These are phyloP conservation scores for Nakataea oryzae DNA, from an alignment of 2,329 filamentous ascomycete species.

Conservation along the genomic window DNA sequence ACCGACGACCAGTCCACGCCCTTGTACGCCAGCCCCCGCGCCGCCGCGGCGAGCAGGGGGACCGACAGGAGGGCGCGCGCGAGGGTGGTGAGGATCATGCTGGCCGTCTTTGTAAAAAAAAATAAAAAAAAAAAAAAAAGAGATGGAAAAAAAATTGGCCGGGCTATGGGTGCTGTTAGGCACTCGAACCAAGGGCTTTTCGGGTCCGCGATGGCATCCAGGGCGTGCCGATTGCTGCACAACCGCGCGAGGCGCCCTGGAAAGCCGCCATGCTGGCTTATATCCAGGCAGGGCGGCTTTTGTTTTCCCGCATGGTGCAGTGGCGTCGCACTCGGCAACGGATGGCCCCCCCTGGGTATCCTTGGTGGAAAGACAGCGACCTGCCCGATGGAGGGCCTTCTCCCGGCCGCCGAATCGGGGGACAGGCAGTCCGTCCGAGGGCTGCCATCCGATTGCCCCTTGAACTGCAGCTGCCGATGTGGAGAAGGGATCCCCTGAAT, in stretches of 20 bases:
- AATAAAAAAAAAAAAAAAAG: too few species aligned
- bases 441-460: not conserved
- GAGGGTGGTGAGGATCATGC: not conserved
- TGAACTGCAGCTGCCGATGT: too few species aligned
- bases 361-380: not conserved
- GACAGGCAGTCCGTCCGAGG: not conserved
- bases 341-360: too few species aligned
- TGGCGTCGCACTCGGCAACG: not conserved
- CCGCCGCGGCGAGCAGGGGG: not conserved
- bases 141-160: too few species aligned
- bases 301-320: not conserved
- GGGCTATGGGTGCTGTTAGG: not conserved
- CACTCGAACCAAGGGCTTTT: too few species aligned
- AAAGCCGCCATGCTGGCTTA: not conserved
- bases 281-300: not conserved
- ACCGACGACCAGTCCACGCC: slow-evolving; percentile 65
- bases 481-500: too few species aligned
- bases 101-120: too few species aligned
- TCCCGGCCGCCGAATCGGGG: not conserved
- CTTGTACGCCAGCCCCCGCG: slow-evolving; percentile 40
- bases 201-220: not conserved
- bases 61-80: not conserved
- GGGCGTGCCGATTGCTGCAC: not conserved
- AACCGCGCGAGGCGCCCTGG: too few species aligned
- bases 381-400: not conserved